Evolutionary conservation across 495 filamentous ascomycete species (phyloP).

Genomic region (Daldinia grandis): DNA sequence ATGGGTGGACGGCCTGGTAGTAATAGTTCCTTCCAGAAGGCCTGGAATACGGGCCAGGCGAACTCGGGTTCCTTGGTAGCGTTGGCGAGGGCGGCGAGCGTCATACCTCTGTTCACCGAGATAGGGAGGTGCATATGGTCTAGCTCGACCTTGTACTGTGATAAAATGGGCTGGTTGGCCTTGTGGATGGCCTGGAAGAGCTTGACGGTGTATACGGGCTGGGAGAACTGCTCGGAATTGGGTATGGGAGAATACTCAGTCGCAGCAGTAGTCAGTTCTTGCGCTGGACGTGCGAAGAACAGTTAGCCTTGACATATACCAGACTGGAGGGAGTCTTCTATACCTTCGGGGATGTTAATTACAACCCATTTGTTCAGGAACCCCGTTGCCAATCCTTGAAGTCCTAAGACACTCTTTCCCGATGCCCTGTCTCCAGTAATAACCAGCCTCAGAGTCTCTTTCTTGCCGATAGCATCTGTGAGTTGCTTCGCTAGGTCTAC

Average conservation of each 20-base stretch:
- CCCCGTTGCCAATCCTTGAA: conserved; percentile 86
- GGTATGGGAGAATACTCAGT: conserved; percentile 81
- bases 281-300: conserved; percentile 59
- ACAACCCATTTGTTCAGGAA: conserved; percentile 88
- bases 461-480: conserved; percentile 58
- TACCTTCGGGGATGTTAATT: conserved; percentile 91
- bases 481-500: conserved; percentile 73
- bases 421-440: conserved; percentile 75
- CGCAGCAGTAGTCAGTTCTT: conserved; percentile 79
- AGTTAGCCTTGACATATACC: conserved; percentile 16
- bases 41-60: conserved; percentile 83
- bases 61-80: conserved; percentile 77
- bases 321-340: conserved; percentile 20
- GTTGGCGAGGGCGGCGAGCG: conserved; percentile 72
- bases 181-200: conserved; percentile 73
- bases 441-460: conserved; percentile 69
- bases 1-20: conserved; percentile 76
- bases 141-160: conserved; percentile 63
- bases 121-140: conserved; percentile 68
- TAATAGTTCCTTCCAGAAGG: conserved; percentile 78
- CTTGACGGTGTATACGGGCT: conserved; percentile 76
- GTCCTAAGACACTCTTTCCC: conserved; percentile 85
- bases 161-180: conserved; percentile 75
- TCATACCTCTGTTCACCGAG: conserved; percentile 64
- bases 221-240: conserved; percentile 69